These are phyloP conservation scores for Cryphonectria parasitica DNA, from an alignment of 2,329 filamentous ascomycete species.

Conservation along the genomic window DNA sequence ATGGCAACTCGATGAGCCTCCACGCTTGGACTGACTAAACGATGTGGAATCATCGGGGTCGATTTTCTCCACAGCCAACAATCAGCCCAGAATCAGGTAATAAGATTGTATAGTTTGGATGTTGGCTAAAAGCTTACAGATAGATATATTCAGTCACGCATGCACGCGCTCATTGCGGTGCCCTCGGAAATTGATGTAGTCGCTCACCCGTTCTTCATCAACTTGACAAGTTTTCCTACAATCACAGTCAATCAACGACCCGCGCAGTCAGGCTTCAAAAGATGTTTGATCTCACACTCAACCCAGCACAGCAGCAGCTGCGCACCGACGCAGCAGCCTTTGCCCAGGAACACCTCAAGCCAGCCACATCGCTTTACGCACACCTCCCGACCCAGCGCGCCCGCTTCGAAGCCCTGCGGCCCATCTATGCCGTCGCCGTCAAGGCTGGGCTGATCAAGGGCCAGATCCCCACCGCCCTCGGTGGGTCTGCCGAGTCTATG, in stretches of 20 bases:
- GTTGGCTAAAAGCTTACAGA: not conserved
- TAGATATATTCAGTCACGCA: not conserved
- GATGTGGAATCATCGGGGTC: not conserved
- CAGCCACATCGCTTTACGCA: not conserved
- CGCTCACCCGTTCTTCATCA: not conserved
- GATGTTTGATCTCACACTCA: constrained; percentile 23
- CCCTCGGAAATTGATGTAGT: not conserved
- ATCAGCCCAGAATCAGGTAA: constrained; percentile 5
- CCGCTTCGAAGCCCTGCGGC: constrained; percentile 20
- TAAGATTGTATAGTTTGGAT: too few relatives aligned
- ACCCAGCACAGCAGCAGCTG: constrained; percentile 9
- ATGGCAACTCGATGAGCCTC: not conserved
- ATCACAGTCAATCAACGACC: not conserved
- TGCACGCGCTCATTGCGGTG: not conserved
- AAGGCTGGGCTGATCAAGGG: constrained; percentile 20
- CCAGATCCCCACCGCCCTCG: constrained; percentile 21
- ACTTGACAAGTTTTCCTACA: not conserved
- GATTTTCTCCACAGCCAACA: not conserved
- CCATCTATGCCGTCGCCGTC: constrained; percentile 16
- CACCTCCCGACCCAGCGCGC: constrained; percentile 11
- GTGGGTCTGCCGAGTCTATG: constrained; percentile 14
- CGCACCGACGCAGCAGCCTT: constrained; percentile 16
- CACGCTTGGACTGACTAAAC: not conserved
- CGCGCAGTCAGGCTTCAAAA: not conserved
- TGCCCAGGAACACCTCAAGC: constrained; percentile 14